Base-by-base conservation (phyloP, 2,329 filamentous ascomycete species). In the Colletotrichum aenigma region DNA sequence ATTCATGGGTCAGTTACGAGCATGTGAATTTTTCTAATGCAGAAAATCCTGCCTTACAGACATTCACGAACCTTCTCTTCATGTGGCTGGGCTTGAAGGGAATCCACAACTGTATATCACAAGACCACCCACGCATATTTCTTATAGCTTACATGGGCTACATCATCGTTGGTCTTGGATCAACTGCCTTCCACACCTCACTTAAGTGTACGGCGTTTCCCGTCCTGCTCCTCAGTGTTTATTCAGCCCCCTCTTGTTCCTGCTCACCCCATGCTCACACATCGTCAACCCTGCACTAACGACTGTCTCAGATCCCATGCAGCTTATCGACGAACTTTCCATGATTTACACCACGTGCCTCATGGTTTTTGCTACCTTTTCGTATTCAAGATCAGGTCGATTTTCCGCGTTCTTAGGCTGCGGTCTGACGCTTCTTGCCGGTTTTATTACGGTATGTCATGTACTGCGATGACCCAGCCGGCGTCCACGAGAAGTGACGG, bases 51-150 rank as follows among this genome's bases (percentile, higher is more conserved):
- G 52, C 66, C 32, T 55, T 80, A 75, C 86, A 94, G 85, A 94
- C 95, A 5, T 80, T 96, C 36, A 98, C 95, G 38, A 98, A 98
- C 83, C 83, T 94, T 4, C 86, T 97, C 28, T 98, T 98, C 84
- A 88, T 98, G 79, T 94, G 90, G 83, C 90, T 98, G 24, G 95
- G 95, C 9, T 85, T 91, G 78, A 94, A 93, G 81, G 96, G 96
- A 28, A 91, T 97, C 77, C 86, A 88, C 70, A 95, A 93, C 83
- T 97, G 95, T 83, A 81, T 93, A 52, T 89, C 88, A 77, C 89
- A 97, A 84, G 88, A 89, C 18, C 95, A 98, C 84, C 94, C 95
- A 71, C 86, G 84, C 16, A 93, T 98, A 75, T 98, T 97, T 84
- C 82, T 94, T 66, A 86, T 97, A 4, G 89, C 86, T n/a, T 90